These are phyloP conservation scores for Scedosporium boydii DNA, from an alignment of 2,329 filamentous ascomycete genomes.

Conservation along the genomic window DNA sequence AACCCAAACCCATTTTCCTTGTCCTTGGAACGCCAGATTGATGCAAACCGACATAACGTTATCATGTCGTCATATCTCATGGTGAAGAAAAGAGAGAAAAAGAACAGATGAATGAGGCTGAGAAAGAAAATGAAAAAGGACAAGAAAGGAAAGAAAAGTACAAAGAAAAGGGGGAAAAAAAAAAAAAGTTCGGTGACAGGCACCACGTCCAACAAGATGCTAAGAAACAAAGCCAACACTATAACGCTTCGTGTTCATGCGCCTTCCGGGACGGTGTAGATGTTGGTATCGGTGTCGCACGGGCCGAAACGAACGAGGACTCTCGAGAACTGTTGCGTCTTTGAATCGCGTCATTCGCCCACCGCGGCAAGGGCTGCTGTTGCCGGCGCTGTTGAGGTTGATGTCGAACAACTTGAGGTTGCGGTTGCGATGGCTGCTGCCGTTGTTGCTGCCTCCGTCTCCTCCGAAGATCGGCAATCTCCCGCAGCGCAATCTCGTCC, in stretches of 20 bases:
- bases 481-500: constrained; percentile 23
- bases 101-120: no score
- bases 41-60: no score
- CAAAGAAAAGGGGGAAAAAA: constrained; percentile 1
- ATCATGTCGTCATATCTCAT: no score
- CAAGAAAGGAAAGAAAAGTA: constrained; percentile 5
- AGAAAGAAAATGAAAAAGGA: neutral
- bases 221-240: neutral
- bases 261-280: neutral
- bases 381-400: neutral
- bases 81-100: no score
- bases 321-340: constrained; percentile 3
- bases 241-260: neutral
- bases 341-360: constrained; percentile 20
- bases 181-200: neutral
- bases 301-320: neutral
- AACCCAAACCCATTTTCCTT: no score
- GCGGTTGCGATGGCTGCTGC: constrained; percentile 1
- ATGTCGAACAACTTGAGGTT: neutral
- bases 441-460: neutral
- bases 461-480: constrained; percentile 19
- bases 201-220: neutral
- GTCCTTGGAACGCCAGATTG: no score
- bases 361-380: constrained; percentile 16
- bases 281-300: neutral